Base-by-base conservation (phyloP, 345 rosid genomes). In the Brassica incana region DNA sequence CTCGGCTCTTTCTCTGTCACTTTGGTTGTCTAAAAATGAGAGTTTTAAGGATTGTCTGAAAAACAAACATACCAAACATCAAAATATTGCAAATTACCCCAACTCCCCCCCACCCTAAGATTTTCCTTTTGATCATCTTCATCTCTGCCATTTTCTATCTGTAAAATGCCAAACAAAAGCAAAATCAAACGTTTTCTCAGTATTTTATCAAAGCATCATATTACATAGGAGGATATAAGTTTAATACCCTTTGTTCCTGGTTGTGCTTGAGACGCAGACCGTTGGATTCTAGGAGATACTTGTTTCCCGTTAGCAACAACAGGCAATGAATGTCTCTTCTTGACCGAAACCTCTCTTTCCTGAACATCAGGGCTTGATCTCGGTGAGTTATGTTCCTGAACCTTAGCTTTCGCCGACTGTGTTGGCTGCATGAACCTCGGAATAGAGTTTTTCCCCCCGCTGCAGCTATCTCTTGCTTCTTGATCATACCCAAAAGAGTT, bases 351-450 rank as follows among this genome's bases (percentile, higher is more conserved):
- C 7, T 93, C 99, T 87, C 88, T 85, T 62, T 93, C 99, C 4
- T 87, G 93, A 76, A 89, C 81, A 71, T 93, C 98, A 52, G 99
- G 98, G 81, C 98, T 93, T 68, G 97, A 93, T 76, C 97, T 88
- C 16, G 99, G 99, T 2, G 98, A 93, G 85, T 77, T 95, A 72
- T 85, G 91, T 11, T 92, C 88, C 43, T 85, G 83, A 71, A 93
- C 56, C 90, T 95, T 95, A 33, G 95, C 97, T 86, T 83, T 90
- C 7, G 97, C 99, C 18, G 99, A 95, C 83, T 93, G 86, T 8
- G 99, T 93, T 62, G 87, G 97, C 85, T 88, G 98, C 99, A 95
- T 95, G 91, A 95, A 95, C 64, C 77, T 92, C 8, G 98, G 99
- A 73, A 93, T 38, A 62, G 97, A 86, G 83, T 73, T 87, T 78